phyloP scores from a whole-genome alignment of 2,329 filamentous ascomycete genomes.

The Diaporthe sp. region DNA sequence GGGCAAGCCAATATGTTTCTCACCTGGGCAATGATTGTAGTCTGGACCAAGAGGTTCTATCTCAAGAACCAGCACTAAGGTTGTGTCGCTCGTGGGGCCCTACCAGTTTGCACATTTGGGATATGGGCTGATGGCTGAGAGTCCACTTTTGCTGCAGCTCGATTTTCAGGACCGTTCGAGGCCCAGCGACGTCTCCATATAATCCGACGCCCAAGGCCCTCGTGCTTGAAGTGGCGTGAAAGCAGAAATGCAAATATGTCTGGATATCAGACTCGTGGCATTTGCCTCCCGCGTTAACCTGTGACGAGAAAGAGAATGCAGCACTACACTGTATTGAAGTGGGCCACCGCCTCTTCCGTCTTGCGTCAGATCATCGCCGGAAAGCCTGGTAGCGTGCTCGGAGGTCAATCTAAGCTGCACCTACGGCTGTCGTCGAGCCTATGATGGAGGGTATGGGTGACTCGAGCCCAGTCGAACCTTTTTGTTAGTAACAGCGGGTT shows the following conservation, averaged over 20 bases:
- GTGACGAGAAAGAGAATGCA: constrained; percentile 1
- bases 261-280: background rate
- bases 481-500: background rate
- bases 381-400: constrained; percentile 15
- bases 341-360: constrained; percentile 25
- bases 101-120: background rate
- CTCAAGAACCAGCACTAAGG: constrained; percentile 19
- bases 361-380: constrained; percentile 20
- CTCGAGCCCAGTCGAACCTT: constrained; percentile 1
- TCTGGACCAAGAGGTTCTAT: constrained; percentile 3
- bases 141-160: constrained; percentile 20
- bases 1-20: background rate
- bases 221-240: constrained; percentile 18
- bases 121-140: constrained; percentile 11
- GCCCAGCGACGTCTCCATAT: background rate
- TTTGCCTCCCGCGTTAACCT: background rate
- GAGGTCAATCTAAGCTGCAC: constrained; percentile 12
- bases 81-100: background rate
- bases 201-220: constrained; percentile 1
- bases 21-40: background rate
- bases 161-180: constrained; percentile 19
- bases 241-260: constrained; percentile 1
- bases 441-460: background rate
- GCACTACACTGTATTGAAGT: background rate
- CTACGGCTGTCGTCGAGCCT: background rate